Percentiles rank a stretch among this genome's conserved stretches.
Evolutionary conservation across 2,329 filamentous ascomycete species (phyloP).

Genomic region (Fusarium sp.): DNA sequence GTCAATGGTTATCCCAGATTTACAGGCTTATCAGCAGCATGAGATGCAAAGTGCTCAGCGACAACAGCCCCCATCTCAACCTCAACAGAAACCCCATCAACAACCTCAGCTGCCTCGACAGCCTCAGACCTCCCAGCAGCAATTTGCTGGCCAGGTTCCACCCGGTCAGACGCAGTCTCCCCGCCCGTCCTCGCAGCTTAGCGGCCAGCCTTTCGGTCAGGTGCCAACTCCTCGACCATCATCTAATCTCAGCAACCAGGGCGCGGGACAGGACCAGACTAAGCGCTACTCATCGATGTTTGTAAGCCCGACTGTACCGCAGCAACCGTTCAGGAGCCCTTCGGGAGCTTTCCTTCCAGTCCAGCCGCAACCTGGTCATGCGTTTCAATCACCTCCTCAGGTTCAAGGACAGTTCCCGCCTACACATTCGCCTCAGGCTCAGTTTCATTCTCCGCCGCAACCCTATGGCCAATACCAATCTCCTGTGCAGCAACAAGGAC

Average conservation of each 20-base stretch:
- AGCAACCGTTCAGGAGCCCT: constrained; percentile 32
- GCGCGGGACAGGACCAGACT: constrained; percentile 29
- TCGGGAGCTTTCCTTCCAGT: constrained; percentile 12
- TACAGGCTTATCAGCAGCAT: constrained; percentile 41
- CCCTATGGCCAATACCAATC: constrained; percentile 15
- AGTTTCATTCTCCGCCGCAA: constrained; percentile 1
- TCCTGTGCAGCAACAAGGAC: constrained; percentile 5
- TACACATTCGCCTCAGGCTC: background rate
- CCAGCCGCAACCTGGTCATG: constrained; percentile 22
- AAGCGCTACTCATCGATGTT: constrained; percentile 40
- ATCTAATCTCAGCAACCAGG: constrained; percentile 34
- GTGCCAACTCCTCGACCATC: constrained; percentile 25
- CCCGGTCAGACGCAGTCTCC: constrained; percentile 23
- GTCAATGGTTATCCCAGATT: constrained; percentile 28
- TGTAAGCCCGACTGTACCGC: constrained; percentile 28
- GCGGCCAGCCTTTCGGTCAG: constrained; percentile 32
- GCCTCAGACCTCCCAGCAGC: background rate
- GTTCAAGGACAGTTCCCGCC: constrained; percentile 8
- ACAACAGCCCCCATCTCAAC: constrained; percentile 8
- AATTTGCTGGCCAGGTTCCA: constrained; percentile 19
- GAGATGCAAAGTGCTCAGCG: constrained; percentile 33
- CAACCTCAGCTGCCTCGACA: constrained; percentile 4
- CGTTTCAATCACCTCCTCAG: constrained; percentile 26
- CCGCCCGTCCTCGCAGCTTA: constrained; percentile 24
- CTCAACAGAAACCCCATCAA: background rate